Conservation (phyloP, 2,329 filamentous ascomycete genomes). For the Fusarium xylarioides region DNA sequence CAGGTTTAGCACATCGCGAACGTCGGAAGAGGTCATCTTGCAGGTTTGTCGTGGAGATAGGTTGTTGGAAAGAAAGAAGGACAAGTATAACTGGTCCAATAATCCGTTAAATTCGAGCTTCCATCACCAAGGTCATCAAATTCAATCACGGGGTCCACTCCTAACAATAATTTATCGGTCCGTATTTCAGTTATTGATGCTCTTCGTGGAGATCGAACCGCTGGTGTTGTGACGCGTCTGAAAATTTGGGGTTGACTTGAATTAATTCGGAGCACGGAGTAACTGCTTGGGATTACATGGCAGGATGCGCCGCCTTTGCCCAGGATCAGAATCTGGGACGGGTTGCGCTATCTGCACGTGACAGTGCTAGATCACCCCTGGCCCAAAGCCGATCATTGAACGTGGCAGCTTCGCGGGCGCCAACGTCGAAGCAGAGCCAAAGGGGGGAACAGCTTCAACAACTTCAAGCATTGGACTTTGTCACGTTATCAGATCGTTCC, state of each 20-base stretch:
- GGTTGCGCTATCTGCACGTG: constrained; percentile 47
- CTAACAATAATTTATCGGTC: background rate
- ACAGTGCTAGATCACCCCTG: constrained; percentile 42
- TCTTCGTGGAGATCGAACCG: constrained; percentile 11
- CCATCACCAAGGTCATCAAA: constrained; percentile 39
- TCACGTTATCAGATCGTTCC: constrained; percentile 5
- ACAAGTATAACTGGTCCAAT: background rate
- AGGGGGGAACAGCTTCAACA: constrained; percentile 24
- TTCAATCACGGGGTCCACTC: background rate
- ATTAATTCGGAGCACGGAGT: constrained; percentile 5
- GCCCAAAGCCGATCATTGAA: constrained; percentile 53
- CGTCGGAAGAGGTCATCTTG: constrained; percentile 78
- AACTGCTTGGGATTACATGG: background rate
- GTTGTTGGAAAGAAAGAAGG: background rate
- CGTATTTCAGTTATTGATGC: background rate
- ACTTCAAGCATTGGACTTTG: constrained; percentile 15
- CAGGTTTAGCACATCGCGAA: constrained; percentile 88
- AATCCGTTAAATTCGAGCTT: constrained; percentile 19
- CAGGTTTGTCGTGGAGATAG: constrained; percentile 26
- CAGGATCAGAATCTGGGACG: background rate
- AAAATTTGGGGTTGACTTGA: constrained; percentile 19
- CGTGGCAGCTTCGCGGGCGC: constrained; percentile 60
- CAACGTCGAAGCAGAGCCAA: constrained; percentile 22
- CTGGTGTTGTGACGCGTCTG: constrained; percentile 27
- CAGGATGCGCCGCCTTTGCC: constrained; percentile 6